Evolutionary conservation across 1,284 basidiomycete species (phyloP).

Genomic region (Coniophora puteana): DNA sequence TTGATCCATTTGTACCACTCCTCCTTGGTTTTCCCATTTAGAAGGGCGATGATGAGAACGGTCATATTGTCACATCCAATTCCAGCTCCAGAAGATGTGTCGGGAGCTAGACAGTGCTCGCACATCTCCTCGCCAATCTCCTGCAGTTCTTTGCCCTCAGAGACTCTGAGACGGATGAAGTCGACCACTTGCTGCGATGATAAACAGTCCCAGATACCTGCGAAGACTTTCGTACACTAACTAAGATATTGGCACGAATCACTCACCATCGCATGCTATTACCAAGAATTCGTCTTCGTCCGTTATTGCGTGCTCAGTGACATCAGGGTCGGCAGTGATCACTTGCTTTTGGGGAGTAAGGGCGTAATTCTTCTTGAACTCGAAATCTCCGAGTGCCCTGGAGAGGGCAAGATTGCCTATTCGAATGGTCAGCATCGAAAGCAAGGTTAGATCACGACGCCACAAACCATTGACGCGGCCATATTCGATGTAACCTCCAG

Average conservation of each 20-base stretch:
- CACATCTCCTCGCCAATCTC: conserved; percentile 91
- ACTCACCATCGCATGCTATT: conserved; percentile 91
- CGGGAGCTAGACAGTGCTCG: conserved; percentile 92
- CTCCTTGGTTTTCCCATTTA: conserved; percentile 83
- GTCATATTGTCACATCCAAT: conserved; percentile 99
- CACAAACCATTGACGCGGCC: conserved; percentile 92
- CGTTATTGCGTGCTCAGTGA: conserved; percentile 77
- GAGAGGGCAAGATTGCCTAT: conserved; percentile 94
- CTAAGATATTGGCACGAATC: not conserved
- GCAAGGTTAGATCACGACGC: conserved; percentile 1
- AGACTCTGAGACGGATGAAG: conserved; percentile 81
- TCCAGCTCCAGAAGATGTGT: conserved; percentile 86
- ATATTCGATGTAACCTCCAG: conserved; percentile 97
- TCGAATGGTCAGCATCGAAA: conserved; percentile 2
- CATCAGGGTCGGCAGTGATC: conserved; percentile 94
- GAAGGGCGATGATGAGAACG: conserved; percentile 84
- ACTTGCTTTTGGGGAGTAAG: conserved; percentile 88
- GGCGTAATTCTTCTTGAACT: conserved; percentile 93
- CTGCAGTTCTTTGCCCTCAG: conserved; percentile 74
- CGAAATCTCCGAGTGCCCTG: conserved; percentile 95
- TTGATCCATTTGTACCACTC: conserved; percentile 95
- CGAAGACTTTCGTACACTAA: conserved; percentile 8
- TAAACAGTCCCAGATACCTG: conserved; percentile 99
- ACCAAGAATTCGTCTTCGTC: conserved; percentile 96
- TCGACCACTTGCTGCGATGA: conserved; percentile 93